phyloP scores from a whole-genome alignment of 306 rosid species.

The Castanopsis chinensis region DNA sequence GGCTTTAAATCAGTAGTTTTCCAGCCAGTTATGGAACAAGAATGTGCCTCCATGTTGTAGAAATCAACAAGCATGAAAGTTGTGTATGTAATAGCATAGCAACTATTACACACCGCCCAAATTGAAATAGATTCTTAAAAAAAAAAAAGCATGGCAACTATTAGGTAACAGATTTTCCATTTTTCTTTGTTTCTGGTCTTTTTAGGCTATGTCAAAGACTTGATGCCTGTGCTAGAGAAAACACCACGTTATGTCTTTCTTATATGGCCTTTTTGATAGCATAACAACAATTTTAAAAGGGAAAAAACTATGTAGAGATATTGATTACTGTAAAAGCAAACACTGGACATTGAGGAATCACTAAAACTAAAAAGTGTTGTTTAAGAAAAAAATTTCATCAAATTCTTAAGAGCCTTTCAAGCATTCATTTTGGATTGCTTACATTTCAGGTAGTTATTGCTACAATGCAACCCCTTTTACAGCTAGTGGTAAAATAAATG shows the following conservation, averaged over 20 bases:
- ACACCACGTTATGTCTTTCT: neutral
- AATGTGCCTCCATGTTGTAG: slow-evolving; percentile 1
- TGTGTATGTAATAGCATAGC: neutral
- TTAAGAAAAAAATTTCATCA: neutral
- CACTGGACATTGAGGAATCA: neutral
- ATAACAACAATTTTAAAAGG: neutral
- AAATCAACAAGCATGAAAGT: slow-evolving; percentile 1
- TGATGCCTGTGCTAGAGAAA: neutral
- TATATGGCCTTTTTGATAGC: neutral
- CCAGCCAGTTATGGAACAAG: neutral
- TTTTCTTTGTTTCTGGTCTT: neutral
- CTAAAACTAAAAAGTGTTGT: neutral
- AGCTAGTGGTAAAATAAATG: neutral
- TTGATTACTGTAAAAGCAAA: neutral
- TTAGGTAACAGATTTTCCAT: neutral
- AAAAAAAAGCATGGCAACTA: neutral
- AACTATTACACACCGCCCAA: neutral
- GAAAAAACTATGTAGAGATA: neutral
- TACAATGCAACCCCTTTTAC: neutral
- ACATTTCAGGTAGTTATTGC: neutral
- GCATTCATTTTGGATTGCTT: neutral
- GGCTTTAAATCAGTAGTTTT: neutral
- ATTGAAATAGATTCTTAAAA: too few species aligned
- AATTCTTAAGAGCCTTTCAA: slow-evolving; percentile 7
- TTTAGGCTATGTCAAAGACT: neutral